These are phyloP conservation scores for Arthrobotrys iridis DNA, from an alignment of 2,329 filamentous ascomycete genomes.

Conservation along the genomic window DNA sequence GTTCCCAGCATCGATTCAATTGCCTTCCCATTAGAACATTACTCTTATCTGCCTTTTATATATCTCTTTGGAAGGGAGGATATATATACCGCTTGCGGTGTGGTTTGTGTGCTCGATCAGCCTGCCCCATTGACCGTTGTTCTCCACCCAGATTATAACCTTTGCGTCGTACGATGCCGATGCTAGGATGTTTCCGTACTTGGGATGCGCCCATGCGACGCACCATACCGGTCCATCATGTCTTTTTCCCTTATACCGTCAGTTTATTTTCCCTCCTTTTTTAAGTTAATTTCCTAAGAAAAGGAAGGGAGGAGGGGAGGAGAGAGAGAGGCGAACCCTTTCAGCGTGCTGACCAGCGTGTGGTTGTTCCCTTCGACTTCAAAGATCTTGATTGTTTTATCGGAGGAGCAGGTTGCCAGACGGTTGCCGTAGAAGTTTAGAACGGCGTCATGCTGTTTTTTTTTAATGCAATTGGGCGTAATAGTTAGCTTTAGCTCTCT, in stretches of 20 bases:
- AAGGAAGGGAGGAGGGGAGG: background rate
- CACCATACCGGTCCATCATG: conserved; percentile 99
- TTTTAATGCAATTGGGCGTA: no score
- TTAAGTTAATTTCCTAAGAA: no score
- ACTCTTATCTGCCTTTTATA: background rate
- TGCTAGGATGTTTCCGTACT: conserved; percentile 97
- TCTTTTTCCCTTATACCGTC: conserved; percentile 64
- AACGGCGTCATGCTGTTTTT: conserved; percentile 95
- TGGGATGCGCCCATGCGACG: conserved; percentile 96
- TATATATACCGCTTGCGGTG: conserved; percentile 57
- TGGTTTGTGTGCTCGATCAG: conserved; percentile 58
- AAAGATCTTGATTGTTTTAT: conserved; percentile 99
- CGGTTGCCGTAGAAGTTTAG: conserved; percentile 98
- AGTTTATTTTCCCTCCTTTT: background rate
- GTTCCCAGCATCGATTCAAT: conserved; percentile 6
- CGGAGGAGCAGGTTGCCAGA: conserved; percentile 95
- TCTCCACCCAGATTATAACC: conserved; percentile 98
- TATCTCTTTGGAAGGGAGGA: background rate
- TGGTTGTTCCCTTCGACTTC: conserved; percentile 95
- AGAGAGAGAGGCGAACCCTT: conserved; percentile 73
- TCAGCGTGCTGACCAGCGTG: conserved; percentile 88
- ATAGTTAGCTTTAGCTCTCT: conserved; percentile 1
- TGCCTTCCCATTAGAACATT: background rate
- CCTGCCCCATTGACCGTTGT: conserved; percentile 62
- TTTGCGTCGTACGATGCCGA: conserved; percentile 97